Evolutionary conservation across 176 grass and related monocot genomes (phyloP).

Genomic region (Puccinellia tenuiflora): DNA sequence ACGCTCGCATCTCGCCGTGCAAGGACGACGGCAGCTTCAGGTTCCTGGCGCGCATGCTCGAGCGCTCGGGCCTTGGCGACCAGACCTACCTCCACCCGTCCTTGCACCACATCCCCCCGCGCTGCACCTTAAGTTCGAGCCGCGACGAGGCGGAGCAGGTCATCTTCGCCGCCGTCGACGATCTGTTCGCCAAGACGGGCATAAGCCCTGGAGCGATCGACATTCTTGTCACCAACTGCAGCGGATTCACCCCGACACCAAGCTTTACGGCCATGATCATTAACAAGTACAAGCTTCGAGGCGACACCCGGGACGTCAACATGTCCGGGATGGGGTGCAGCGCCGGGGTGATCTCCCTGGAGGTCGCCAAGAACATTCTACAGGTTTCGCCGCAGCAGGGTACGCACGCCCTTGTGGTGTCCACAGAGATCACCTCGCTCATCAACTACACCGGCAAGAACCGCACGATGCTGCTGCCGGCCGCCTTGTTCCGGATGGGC

Average conservation of each 20-base stretch:
- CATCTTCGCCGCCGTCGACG: constrained; percentile 1
- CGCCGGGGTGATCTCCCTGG: constrained; percentile 23
- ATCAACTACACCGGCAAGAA: background rate
- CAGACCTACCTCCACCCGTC: background rate
- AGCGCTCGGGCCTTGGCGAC: constrained; percentile 30
- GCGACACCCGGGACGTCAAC: background rate
- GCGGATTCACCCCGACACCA: constrained; percentile 12
- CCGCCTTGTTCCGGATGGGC: constrained; percentile 25
- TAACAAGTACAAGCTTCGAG: constrained; percentile 9
- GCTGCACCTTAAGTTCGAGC: background rate
- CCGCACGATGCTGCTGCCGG: constrained; percentile 1
- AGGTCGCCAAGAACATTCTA: background rate
- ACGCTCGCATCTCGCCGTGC: background rate
- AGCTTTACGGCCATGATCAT: constrained; percentile 12
- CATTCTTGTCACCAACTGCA: constrained; percentile 27
- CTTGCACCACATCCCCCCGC: background rate
- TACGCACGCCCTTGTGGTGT: constrained; percentile 14
- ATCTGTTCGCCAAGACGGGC: constrained; percentile 15
- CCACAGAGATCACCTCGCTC: constrained; percentile 2
- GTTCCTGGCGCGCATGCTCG: constrained; percentile 12
- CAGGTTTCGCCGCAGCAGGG: background rate
- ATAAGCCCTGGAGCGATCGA: background rate
- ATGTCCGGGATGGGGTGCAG: constrained; percentile 39
- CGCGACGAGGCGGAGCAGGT: constrained; percentile 15
- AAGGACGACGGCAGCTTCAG: background rate